phyloP scores from a whole-genome alignment of 1,284 basidiomycete genomes.

The Ustanciosporium gigantosporum region DNA sequence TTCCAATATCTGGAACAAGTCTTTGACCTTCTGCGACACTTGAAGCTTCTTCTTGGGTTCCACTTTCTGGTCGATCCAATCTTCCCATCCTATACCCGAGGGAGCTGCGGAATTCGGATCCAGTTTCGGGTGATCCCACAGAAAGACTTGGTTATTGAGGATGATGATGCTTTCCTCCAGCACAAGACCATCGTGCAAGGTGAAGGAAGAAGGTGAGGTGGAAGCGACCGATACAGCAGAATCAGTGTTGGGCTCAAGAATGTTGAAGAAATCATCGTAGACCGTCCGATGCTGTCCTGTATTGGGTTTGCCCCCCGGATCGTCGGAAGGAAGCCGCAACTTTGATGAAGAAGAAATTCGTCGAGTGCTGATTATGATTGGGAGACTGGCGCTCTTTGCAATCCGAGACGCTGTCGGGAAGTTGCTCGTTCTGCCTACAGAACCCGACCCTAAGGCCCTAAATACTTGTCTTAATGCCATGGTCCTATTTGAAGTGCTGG shows the following conservation, averaged over 20 bases:
- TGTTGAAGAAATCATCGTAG: slow-evolving; percentile 55
- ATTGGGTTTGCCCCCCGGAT: slow-evolving; percentile 51
- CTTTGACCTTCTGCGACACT: slow-evolving; percentile 16
- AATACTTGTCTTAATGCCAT: no score
- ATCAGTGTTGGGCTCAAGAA: slow-evolving; percentile 19
- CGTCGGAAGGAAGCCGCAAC: slow-evolving; percentile 19
- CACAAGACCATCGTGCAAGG: slow-evolving; percentile 68
- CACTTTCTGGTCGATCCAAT: slow-evolving; percentile 70
- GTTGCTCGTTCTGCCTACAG: no score
- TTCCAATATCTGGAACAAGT: slow-evolving; percentile 37
- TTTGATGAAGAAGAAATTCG: background rate
- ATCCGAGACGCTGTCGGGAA: no score
- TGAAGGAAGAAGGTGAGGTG: slow-evolving; percentile 31
- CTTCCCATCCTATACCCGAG: slow-evolving; percentile 62
- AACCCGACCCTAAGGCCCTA: no score
- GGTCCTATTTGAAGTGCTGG: no score
- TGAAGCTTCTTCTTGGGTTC: slow-evolving; percentile 7
- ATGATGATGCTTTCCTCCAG: slow-evolving; percentile 79
- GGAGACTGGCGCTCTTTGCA: no score
- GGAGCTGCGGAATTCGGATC: slow-evolving; percentile 48
- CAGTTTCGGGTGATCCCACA: slow-evolving; percentile 81
- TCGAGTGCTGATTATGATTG: background rate
- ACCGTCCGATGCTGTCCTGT: slow-evolving; percentile 46
- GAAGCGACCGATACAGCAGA: slow-evolving; percentile 19
- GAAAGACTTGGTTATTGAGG: slow-evolving; percentile 76